A percentile compares a stretch with the other conserved stretches of the same genome.
phyloP scores from a whole-genome alignment of 1,139 yeast species.

The Blastobotrys arbuscula region DNA sequence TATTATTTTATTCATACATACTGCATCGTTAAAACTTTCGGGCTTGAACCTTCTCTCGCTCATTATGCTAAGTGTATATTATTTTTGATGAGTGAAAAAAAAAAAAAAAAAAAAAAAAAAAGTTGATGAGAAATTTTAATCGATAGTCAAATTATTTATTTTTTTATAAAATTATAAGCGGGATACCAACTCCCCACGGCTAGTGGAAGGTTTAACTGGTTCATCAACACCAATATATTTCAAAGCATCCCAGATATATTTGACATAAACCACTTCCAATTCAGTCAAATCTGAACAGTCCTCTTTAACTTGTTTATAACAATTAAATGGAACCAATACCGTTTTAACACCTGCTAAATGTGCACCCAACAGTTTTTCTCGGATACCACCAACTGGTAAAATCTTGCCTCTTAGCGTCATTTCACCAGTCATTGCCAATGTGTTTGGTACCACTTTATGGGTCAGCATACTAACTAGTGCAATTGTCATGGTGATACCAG shows the following conservation, averaged over 20 bases:
- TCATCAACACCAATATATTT: conserved; percentile 20
- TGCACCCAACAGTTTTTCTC: conserved; percentile 81
- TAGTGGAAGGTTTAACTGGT: background rate
- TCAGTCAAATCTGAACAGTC: conserved; percentile 48
- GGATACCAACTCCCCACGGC: too few species aligned
- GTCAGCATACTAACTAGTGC: conserved; percentile 69
- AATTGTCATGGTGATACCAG: conserved; percentile 86
- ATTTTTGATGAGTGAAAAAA: background rate
- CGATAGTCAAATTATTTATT: too few species aligned
- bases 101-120: conserved; percentile 1
- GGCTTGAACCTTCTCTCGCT: background rate
- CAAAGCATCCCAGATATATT: conserved; percentile 74
- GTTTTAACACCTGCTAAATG: conserved; percentile 61
- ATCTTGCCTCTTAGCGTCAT: conserved; percentile 82
- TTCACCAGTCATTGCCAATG: conserved; percentile 91
- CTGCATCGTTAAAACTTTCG: background rate
- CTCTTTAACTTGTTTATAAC: conserved; percentile 66
- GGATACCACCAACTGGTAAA: conserved; percentile 83
- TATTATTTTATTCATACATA: background rate
- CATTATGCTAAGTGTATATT: background rate
- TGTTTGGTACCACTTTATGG: conserved; percentile 58
- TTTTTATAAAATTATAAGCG: too few species aligned
- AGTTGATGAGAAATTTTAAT: too few species aligned
- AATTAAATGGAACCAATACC: conserved; percentile 64
- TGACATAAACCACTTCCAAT: conserved; percentile 57